Conservation (phyloP, 1,284 basidiomycete genomes). For the Coriolopsis trogii region DNA sequence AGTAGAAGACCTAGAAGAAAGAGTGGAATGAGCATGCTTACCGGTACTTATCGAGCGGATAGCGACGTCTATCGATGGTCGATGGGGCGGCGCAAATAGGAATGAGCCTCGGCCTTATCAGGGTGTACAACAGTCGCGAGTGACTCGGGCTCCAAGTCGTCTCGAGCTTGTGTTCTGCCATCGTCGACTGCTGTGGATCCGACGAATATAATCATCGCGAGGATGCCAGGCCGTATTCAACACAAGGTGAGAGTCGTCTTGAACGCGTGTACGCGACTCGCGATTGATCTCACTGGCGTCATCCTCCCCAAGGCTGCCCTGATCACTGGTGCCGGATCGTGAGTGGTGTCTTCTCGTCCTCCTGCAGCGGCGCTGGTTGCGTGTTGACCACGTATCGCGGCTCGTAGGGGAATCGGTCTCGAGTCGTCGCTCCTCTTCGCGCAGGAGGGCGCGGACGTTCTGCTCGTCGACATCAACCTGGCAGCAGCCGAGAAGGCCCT, state of each 20-base stretch:
- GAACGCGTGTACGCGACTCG: too few relatives aligned
- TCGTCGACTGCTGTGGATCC: neutral
- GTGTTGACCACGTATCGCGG: neutral
- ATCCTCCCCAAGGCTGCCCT: slow-evolving; percentile 61
- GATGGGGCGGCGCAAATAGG: neutral
- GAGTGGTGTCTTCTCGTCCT: slow-evolving; percentile 36
- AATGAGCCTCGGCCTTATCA: too few relatives aligned
- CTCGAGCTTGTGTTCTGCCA: slow-evolving; percentile 1
- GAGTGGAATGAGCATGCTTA: too few relatives aligned
- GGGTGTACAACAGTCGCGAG: too few relatives aligned
- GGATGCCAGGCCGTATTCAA: slow-evolving; percentile 71
- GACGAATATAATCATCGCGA: too few relatives aligned
- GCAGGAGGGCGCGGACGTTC: slow-evolving; percentile 85
- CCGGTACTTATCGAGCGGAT: too few relatives aligned
- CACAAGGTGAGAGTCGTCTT: slow-evolving; percentile 68
- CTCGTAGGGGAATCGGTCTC: slow-evolving; percentile 86
- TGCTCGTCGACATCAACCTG: slow-evolving; percentile 88
- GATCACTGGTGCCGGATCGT: slow-evolving; percentile 87
- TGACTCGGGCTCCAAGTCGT: neutral
- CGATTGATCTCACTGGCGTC: slow-evolving; percentile 17
- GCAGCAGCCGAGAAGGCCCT: slow-evolving; percentile 75
- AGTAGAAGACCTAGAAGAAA: too few relatives aligned
- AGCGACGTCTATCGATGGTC: slow-evolving; percentile 2
- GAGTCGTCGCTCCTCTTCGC: slow-evolving; percentile 94
- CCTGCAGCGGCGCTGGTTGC: neutral